Evolutionary conservation across 768 basidiomycete species (phyloP), one percentile per base, ranked within the genome.

Genomic region (Lactarius hengduanensis): DNA sequence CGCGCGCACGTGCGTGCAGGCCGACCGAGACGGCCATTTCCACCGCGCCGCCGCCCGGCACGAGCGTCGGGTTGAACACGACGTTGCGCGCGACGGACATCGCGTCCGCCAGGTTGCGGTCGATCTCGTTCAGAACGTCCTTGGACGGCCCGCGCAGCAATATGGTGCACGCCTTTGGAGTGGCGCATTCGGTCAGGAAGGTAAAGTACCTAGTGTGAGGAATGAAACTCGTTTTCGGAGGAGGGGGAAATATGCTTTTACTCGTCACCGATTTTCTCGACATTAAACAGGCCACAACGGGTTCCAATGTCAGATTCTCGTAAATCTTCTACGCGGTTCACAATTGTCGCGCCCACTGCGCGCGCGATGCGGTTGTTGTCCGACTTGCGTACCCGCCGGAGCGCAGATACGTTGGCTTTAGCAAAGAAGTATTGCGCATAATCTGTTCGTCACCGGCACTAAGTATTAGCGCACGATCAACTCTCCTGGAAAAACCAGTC

Each of bases 321-420:
- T 41, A 99, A 82, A 75, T 98, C 96, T 74, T 99, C 97, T 26
- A 95, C 83, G 18, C 96, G 87, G 79, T 98, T 98, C 68, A 99
- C 93, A 77, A 99, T 98, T 36, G 94, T 98, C 1, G 93, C 96
- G 28, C 95, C 95, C 45, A 92, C 89, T 0, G 95, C 96, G 30
- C 97, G 89, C 0, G 97, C 97, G 70, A 98, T 92, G 55, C 97
- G 92, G 78, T 98, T 99, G 81, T 98, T 98, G 77, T 99, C 97
- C 3, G 94, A 95, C 78, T 98, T 99, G 74, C 97, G 90, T 11
- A 98, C 95, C n/a, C 97, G 90, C 50, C 97, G 91, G 67, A 98
- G 83, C 36, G 93, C 92, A n/a, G 94, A 91, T 65, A 98, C 86
- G 73, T 94, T 90, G 70, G 91, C 83, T 73, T 92, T 92, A 72